A percentile compares a stretch with the other conserved stretches of the same genome.
Evolutionary conservation across 257 asterid genomes (phyloP).

Genomic region (Fraxinus americana): DNA sequence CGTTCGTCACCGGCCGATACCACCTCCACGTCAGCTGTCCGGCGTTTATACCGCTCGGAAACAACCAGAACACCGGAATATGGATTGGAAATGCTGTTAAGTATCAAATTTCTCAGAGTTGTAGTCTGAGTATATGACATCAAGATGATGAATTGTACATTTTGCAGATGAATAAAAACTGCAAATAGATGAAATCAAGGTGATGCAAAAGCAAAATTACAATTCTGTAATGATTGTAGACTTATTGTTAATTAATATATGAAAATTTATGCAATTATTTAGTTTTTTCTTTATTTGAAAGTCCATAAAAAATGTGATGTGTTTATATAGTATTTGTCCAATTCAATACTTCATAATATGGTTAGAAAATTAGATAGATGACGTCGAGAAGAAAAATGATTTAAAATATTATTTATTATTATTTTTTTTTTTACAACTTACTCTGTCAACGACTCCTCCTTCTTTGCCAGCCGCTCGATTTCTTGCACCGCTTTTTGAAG

Average conservation of each 20-base stretch:
- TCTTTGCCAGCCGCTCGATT: too few relatives aligned
- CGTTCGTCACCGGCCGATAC: conserved; percentile 58
- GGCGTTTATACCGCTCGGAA: conserved; percentile 60
- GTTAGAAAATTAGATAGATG: background rate
- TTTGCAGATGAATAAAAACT: conserved; percentile 29
- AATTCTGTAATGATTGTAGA: conserved; percentile 17
- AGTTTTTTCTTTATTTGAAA: conserved; percentile 7
- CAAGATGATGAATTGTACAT: conserved; percentile 30
- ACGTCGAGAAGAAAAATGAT: conserved; percentile 20
- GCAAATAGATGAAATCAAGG: background rate
- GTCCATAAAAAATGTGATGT: background rate
- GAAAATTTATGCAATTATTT: conserved; percentile 5
- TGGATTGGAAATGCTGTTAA: conserved; percentile 60
- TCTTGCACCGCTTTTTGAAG: too few relatives aligned
- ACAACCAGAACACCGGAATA: conserved; percentile 41
- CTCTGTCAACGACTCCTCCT: too few relatives aligned
- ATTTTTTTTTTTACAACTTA: too few relatives aligned
- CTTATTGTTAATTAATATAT: conserved; percentile 6
- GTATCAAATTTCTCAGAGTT: conserved; percentile 59
- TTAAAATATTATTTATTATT: background rate
- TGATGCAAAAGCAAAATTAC: background rate
- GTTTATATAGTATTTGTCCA: background rate
- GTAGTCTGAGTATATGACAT: conserved; percentile 59
- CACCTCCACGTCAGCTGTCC: conserved; percentile 74
- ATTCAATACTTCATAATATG: background rate